Conservation (phyloP, 257 asterid genomes). For the Solanum lignicaule region DNA sequence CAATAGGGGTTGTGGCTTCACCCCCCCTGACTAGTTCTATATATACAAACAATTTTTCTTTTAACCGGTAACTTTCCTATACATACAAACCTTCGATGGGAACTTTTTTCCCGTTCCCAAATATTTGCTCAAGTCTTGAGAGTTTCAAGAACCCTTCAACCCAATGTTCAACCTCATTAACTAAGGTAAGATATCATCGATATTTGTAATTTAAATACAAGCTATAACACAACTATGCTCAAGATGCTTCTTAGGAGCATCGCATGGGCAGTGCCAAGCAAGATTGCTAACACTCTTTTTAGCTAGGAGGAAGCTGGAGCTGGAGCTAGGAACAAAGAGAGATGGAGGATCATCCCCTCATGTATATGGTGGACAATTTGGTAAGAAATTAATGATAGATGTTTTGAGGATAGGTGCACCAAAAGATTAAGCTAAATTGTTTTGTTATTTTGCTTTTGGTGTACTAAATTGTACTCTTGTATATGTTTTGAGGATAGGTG, state of each 20-base stretch:
- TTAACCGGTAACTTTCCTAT: background rate
- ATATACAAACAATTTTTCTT: background rate
- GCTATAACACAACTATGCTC: background rate
- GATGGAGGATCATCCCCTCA: background rate
- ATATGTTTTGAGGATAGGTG: background rate
- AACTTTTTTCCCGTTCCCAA: background rate
- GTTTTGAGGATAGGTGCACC: background rate
- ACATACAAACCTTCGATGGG: background rate
- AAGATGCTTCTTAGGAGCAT: background rate
- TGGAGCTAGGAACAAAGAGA: background rate
- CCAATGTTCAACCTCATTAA: background rate
- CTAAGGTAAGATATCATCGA: background rate
- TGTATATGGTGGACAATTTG: background rate
- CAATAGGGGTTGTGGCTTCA: background rate
- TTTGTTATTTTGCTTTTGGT: background rate
- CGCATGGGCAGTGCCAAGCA: background rate
- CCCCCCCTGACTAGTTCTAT: background rate
- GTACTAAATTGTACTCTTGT: background rate
- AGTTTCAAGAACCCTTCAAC: background rate
- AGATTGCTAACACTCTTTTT: background rate
- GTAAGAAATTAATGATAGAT: background rate
- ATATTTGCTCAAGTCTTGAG: background rate
- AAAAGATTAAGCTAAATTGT: background rate
- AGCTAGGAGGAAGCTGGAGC: background rate
- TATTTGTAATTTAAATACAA: background rate